These are phyloP conservation scores for Oldenlandia corymbosa DNA, from an alignment of 257 asterid species.

Conservation along the genomic window DNA sequence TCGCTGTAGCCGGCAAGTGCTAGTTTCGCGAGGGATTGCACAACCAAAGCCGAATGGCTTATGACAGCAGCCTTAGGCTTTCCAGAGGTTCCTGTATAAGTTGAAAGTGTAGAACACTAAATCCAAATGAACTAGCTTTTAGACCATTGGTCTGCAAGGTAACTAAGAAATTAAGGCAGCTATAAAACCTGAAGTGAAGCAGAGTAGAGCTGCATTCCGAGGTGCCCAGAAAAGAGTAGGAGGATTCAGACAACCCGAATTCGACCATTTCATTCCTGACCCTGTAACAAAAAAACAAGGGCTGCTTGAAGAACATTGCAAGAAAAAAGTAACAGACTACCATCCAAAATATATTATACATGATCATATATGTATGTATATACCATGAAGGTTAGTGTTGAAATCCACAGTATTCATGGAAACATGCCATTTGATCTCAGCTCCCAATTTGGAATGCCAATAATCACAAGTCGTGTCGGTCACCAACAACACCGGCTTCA, in stretches of 20 bases:
- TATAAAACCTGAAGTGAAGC: conserved; percentile 66
- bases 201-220: conserved; percentile 58
- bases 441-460: conserved; percentile 62
- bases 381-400: conserved; percentile 31
- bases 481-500: conserved; percentile 51
- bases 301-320: no score
- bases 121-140: neutral
- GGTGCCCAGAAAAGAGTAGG: conserved; percentile 68
- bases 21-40: conserved; percentile 85
- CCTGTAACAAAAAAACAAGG: conserved; percentile 25
- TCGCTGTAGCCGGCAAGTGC: conserved; percentile 71
- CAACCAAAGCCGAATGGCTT: conserved; percentile 65
- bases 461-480: conserved; percentile 49
- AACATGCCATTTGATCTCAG: conserved; percentile 64
- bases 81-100: conserved; percentile 71
- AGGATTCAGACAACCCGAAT: conserved; percentile 17
- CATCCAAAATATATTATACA: neutral
- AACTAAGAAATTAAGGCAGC: neutral
- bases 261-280: conserved; percentile 46
- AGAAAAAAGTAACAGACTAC: neutral
- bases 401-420: conserved; percentile 31
- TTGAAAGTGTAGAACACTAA: neutral
- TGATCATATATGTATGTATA: neutral
- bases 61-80: conserved; percentile 80
- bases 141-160: neutral